A percentile compares a stretch with the other conserved stretches of the same genome.
These are phyloP conservation scores for Amylocystis lapponica DNA, from an alignment of 768 basidiomycete species.

Conservation along the genomic window DNA sequence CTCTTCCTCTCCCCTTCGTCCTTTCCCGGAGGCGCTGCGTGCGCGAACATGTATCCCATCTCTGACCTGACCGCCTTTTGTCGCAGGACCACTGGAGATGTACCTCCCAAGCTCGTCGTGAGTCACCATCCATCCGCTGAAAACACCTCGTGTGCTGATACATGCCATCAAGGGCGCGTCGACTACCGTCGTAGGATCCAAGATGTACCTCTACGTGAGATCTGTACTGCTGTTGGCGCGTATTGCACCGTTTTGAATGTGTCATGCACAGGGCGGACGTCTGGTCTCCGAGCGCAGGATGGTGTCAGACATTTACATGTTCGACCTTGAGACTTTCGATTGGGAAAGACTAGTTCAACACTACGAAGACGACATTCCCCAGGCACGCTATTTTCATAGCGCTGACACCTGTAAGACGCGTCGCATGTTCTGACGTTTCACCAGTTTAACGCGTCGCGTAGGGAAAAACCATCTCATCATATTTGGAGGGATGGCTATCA, in stretches of 20 bases:
- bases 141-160: conserved; percentile 2
- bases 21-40: conserved; percentile 3
- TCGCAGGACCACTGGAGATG: conserved; percentile 77
- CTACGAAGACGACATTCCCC: conserved; percentile 66
- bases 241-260: background rate
- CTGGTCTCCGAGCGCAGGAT: conserved; percentile 82
- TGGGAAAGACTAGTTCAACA: conserved; percentile 70
- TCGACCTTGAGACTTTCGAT: conserved; percentile 73
- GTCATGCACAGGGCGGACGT: conserved; percentile 64
- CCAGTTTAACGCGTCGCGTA: conserved; percentile 19
- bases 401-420: conserved; percentile 70
- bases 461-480: conserved; percentile 90
- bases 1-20: conserved; percentile 1
- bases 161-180: conserved; percentile 62
- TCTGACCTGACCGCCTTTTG: conserved; percentile 87
- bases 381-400: conserved; percentile 92
- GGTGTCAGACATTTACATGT: conserved; percentile 86
- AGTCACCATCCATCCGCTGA: conserved; percentile 28
- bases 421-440: conserved; percentile 3
- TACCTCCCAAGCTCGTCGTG: conserved; percentile 85
- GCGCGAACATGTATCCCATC: conserved; percentile 61
- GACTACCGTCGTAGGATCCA: conserved; percentile 83
- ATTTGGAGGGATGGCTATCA: conserved; percentile 93
- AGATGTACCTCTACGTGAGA: conserved; percentile 85
- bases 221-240: background rate